Evolutionary conservation across 2,329 filamentous ascomycete species (phyloP).

Genomic region (Fusarium setosum): DNA sequence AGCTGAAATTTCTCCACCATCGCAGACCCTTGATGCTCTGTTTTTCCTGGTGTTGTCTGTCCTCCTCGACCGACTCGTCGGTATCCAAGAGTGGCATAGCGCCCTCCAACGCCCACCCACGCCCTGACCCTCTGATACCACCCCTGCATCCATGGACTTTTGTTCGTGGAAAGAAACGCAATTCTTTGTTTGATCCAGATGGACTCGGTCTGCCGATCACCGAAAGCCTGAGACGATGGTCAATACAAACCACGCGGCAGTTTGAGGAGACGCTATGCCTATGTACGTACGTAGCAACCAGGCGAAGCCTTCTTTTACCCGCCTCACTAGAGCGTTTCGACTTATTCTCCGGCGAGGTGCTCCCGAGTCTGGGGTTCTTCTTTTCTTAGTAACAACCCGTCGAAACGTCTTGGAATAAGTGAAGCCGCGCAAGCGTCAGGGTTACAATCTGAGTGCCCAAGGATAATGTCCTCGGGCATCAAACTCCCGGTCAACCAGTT

Average conservation of each 20-base stretch:
- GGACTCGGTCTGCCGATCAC: slow-evolving; percentile 11
- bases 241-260: neutral
- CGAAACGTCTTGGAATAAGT: slow-evolving; percentile 3
- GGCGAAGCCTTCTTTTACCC: neutral
- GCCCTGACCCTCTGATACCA: neutral
- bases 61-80: slow-evolving; percentile 12
- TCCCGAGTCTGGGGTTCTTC: neutral
- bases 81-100: slow-evolving; percentile 21
- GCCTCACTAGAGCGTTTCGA: neutral
- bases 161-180: neutral
- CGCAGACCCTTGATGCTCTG: neutral
- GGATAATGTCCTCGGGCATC: neutral
- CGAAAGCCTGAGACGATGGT: neutral
- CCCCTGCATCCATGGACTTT: neutral
- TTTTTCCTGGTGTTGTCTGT: neutral
- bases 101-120: neutral
- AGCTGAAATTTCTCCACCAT: slow-evolving; percentile 4
- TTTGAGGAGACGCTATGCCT: neutral
- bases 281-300: neutral
- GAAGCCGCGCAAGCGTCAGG: neutral
- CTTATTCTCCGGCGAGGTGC: neutral
- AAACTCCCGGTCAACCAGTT: neutral
- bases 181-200: neutral
- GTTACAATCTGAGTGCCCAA: neutral
- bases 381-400: neutral